Conservation (phyloP, 495 filamentous ascomycete species). For the Daldinia grandis region DNA sequence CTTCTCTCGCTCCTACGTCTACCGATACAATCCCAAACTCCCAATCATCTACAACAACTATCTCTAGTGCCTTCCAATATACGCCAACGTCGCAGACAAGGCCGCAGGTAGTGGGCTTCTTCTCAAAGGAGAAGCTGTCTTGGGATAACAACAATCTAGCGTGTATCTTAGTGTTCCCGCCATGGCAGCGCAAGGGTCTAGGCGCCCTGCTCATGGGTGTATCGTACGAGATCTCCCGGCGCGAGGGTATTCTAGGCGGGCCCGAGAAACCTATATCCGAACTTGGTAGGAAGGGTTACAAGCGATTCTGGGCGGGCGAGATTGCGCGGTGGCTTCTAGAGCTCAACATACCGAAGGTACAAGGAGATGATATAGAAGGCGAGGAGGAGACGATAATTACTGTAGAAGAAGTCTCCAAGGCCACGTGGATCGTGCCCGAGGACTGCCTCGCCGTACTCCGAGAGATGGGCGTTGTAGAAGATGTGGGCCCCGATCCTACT, state of each 20-base stretch:
- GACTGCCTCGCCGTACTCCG: constrained; percentile 82
- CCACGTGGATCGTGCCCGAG: constrained; percentile 81
- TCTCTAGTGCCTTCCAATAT: neutral
- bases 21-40: neutral
- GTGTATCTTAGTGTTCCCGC: constrained; percentile 95
- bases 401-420: constrained; percentile 55
- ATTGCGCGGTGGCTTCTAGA: constrained; percentile 71
- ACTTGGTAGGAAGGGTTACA: constrained; percentile 80
- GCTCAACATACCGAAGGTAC: constrained; percentile 49
- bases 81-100: constrained; percentile 23
- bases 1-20: neutral
- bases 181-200: constrained; percentile 89
- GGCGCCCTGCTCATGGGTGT: constrained; percentile 91
- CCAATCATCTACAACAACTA: neutral
- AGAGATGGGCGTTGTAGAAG: constrained; percentile 77
- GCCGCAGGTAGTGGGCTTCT: constrained; percentile 85
- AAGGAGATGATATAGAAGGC: constrained; percentile 34
- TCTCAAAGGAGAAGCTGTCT: constrained; percentile 96
- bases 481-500: constrained; percentile 58
- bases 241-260: constrained; percentile 85
- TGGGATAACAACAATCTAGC: constrained; percentile 99
- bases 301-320: constrained; percentile 82
- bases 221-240: constrained; percentile 88
- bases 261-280: constrained; percentile 93
- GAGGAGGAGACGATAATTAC: constrained; percentile 47